Evolutionary conservation across 2,329 filamentous ascomycete genomes (phyloP), one percentile per base, ranked within the genome.

Genomic region (Didymella pomorum): DNA sequence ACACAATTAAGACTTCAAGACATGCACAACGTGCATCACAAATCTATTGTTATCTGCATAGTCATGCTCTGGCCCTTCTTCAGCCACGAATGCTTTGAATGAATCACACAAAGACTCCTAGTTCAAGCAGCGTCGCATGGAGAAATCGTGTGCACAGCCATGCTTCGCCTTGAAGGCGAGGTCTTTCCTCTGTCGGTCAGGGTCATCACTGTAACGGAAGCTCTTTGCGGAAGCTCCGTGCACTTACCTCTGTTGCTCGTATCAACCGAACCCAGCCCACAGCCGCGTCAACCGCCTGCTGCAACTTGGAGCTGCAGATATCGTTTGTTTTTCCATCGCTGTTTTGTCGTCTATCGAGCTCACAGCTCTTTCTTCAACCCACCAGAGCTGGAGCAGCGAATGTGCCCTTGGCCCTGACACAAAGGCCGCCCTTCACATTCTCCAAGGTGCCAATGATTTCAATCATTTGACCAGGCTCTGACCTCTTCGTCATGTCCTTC

Each of bases 371-470:
- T n/a, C 21, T 29, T 63, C 52, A 58, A 21, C 42, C 45, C 4
- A 48, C 47, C 11, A 54, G 33, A 14, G 55, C 60, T 26, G 49
- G 47, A 9, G 51, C 53, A 28, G 50, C 57, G 46, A 69, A 76
- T 23, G 66, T 67, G 3, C 70, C 74, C 51, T 73, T 83, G 0
- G 86, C 87, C 69, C 84, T 82, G 0, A 88, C 87, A 66, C 81
- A 86, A 10, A 87, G 71, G 29, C 75, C 77, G 5, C 87, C 88
- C n/a, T 81, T 78, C 21, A 83, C 61, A 18, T 78, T 83, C 76
- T 87, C 84, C 14, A 89, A 68, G 21, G 78, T 80, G 3, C 81
- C 85, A 37, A 76, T 74, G 42, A 84, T 85, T 78, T 83, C 87
- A 52, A 80, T 72, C 21, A 58, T 47, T 44, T 63, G 54, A 53